phyloP scores from a whole-genome alignment of 352 stramenopile genomes.

The Pythium folliculosum region DNA sequence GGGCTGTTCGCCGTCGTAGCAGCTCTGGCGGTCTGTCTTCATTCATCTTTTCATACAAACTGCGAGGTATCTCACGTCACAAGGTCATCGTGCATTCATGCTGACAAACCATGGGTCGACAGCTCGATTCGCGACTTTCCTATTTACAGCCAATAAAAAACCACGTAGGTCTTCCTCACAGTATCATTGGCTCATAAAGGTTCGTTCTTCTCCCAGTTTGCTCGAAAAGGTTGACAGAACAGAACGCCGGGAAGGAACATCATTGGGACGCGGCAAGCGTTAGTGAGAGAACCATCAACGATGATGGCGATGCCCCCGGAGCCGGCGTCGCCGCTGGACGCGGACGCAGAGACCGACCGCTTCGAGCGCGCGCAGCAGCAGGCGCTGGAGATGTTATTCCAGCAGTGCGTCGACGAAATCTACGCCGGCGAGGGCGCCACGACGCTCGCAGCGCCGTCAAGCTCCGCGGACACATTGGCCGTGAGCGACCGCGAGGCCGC shows the following conservation, averaged over 20 bases:
- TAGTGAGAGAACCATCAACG: not conserved
- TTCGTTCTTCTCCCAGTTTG: not conserved
- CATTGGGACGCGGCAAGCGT: not conserved
- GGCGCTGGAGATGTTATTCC: conserved; percentile 32
- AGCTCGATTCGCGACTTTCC: not conserved
- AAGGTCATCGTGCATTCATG: not conserved
- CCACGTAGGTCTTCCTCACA: not conserved
- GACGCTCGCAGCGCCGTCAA: conserved; percentile 5
- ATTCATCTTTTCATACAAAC: not conserved
- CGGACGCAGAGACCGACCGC: conserved; percentile 4
- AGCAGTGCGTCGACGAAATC: conserved; percentile 33
- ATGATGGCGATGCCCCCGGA: conserved; percentile 18
- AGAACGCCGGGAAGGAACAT: not conserved
- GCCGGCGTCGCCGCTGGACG: conserved; percentile 1
- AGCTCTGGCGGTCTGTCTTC: too few species aligned
- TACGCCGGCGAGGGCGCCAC: conserved; percentile 19
- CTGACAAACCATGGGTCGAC: conserved; percentile 12
- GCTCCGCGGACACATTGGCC: not conserved
- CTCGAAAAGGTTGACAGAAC: not conserved
- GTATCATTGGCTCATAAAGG: conserved; percentile 8
- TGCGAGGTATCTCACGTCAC: not conserved
- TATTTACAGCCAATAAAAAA: conserved; percentile 11
- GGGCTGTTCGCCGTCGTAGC: too few species aligned
- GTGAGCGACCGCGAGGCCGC: conserved; percentile 30
- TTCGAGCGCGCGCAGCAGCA: conserved; percentile 32